phyloP scores from a whole-genome alignment of 2,329 filamentous ascomycete species.

The Colletotrichum sp. region DNA sequence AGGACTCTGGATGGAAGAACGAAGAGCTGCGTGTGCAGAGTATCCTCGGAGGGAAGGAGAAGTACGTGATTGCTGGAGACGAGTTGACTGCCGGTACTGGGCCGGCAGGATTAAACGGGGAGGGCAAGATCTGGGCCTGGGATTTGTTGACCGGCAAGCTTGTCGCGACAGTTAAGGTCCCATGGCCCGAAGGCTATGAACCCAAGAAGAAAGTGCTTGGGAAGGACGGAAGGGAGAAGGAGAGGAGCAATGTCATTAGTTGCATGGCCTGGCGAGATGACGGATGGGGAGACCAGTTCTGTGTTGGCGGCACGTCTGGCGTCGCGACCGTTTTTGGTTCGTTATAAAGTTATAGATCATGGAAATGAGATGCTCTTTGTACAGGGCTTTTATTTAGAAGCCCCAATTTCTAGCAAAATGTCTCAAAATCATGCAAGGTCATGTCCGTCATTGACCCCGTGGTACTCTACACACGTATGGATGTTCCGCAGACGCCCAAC shows the following conservation, averaged over 20 bases:
- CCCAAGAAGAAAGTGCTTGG: conserved; percentile 59
- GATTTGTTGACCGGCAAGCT: conserved; percentile 78
- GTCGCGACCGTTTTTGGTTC: conserved; percentile 68
- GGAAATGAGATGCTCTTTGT: not conserved
- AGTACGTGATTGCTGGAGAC: conserved; percentile 80
- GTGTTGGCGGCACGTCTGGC: conserved; percentile 68
- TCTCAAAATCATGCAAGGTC: conserved; percentile 21
- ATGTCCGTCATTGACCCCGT: conserved; percentile 18
- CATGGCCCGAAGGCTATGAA: conserved; percentile 57
- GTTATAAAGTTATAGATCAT: conserved; percentile 6
- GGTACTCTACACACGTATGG: conserved; percentile 16
- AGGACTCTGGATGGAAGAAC: conserved; percentile 63
- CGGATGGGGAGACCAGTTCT: conserved; percentile 69
- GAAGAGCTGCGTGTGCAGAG: conserved; percentile 76
- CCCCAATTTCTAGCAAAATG: not conserved
- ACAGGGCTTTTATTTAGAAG: not conserved
- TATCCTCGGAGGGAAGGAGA: conserved; percentile 76
- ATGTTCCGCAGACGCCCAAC: conserved; percentile 21
- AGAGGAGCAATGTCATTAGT: conserved; percentile 64
- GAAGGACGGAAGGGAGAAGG: conserved; percentile 65
- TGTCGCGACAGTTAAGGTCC: conserved; percentile 64
- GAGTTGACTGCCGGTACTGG: conserved; percentile 57
- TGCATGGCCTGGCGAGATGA: conserved; percentile 67
- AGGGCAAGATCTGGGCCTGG: conserved; percentile 79
- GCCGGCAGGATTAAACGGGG: conserved; percentile 30